Base-by-base conservation (phyloP, 148 eudicot species). In the Chenopodium album region DNA sequence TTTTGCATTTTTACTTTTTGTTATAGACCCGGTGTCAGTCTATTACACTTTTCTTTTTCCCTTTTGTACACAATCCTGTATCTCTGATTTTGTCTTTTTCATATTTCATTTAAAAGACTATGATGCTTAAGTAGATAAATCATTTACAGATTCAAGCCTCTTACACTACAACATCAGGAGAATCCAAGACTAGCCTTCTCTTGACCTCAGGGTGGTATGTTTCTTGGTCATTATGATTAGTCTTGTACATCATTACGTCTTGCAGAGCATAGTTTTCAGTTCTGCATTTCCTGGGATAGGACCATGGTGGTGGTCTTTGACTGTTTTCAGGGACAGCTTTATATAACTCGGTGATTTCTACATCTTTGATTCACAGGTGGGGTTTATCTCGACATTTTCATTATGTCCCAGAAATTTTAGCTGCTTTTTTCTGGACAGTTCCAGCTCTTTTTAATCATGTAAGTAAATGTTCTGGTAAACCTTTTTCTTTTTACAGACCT, bases 301-400 rank as follows among this genome's bases (percentile, higher is more conserved):
- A 62, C 6, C 5, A 62, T 62, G 64, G 7, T 60, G 23, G 28
- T 1, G 8, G 26, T 22, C 66, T 62, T 41, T 41, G 44, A 41
- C 44, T 41, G 44, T 62, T 1, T 62, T 62, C 26, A 20, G 2
- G n/a, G 66, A 22, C 66, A 4, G 66, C 5, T 20, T 62, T 62
- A 7, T 62, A 2, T 26, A 20, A 20, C 7, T 34, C 44, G 1
- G 44, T 41, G 44, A 41, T 41, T 41, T 41, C 23, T 41, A 41
- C 44, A 41, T 41, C 22, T 29, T 65, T 44, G 46, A 78, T 71
- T 78, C 50, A 62, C 86, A 96, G 99, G 99, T 96, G 99, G 99
- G 98, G 99, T 23, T 81, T 96, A 80, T 86, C 98, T 80, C 97
- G 99, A 73, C 98, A 96, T 89, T 96, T 96, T 85, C 99, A 96